Evolutionary conservation across 164 flowering plant genomes (phyloP).

Genomic region (Cinnamomum chago): DNA sequence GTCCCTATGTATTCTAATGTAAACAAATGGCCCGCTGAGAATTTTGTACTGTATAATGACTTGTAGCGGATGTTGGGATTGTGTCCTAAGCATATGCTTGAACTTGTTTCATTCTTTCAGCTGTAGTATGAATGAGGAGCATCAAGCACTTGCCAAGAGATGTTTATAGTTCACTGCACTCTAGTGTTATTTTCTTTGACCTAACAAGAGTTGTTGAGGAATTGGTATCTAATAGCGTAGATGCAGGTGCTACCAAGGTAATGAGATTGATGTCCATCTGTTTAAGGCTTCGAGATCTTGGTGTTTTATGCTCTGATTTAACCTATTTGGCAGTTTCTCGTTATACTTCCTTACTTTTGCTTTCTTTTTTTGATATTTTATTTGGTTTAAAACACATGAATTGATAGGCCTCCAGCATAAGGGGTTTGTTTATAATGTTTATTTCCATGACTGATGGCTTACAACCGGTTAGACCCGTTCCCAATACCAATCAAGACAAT

Average conservation of each 20-base stretch:
- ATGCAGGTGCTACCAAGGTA: slow-evolving; percentile 90
- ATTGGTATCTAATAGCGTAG: slow-evolving; percentile 75
- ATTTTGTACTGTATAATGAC: not conserved
- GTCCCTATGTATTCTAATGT: no score
- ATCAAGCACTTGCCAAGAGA: slow-evolving; percentile 63
- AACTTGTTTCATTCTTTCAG: slow-evolving; percentile 7
- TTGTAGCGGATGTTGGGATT: not conserved
- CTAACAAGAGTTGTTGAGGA: slow-evolving; percentile 85
- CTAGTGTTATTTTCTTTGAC: slow-evolving; percentile 65
- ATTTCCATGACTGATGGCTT: no score
- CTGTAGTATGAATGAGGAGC: slow-evolving; percentile 39
- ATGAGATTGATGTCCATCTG: not conserved
- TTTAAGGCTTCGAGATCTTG: not conserved
- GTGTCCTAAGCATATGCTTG: not conserved
- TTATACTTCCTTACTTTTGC: not conserved
- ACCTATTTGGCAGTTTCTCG: not conserved
- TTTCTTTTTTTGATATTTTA: not conserved
- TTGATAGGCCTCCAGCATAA: not conserved
- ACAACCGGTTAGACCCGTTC: no score
- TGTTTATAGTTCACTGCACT: slow-evolving; percentile 62
- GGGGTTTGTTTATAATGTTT: no score
- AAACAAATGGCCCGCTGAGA: no score
- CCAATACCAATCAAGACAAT: no score
- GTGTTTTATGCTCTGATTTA: not conserved
- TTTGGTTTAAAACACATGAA: not conserved